Percentiles rank a stretch among this genome's conserved stretches.
Evolutionary conservation across 345 rosid species (phyloP).

Genomic region (Brassica incana): DNA sequence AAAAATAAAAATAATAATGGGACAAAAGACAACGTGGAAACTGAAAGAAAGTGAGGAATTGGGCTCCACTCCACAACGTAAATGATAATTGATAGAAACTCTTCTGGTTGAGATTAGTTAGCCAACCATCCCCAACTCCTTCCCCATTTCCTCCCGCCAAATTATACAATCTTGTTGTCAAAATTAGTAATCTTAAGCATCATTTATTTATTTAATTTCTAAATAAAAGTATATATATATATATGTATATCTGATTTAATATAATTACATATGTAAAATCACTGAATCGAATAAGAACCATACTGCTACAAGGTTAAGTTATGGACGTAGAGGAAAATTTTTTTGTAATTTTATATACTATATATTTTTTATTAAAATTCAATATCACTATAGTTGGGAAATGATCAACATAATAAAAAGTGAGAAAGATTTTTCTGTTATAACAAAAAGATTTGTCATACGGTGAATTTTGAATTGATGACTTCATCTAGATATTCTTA

Average conservation of each 20-base stretch:
- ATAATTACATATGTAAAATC: background rate
- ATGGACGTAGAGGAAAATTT: background rate
- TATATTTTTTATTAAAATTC: background rate
- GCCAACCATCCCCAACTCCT: slow-evolving; percentile 37
- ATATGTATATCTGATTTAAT: background rate
- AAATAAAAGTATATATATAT: too few species aligned
- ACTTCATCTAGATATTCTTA: slow-evolving; percentile 30
- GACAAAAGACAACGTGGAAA: slow-evolving; percentile 6
- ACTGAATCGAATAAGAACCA: background rate
- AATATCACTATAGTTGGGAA: background rate
- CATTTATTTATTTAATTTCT: background rate
- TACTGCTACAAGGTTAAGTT: background rate
- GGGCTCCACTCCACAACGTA: slow-evolving; percentile 13
- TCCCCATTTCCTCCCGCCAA: slow-evolving; percentile 26
- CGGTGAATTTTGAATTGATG: slow-evolving; percentile 19
- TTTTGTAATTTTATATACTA: background rate
- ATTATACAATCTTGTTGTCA: slow-evolving; percentile 1
- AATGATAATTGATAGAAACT: slow-evolving; percentile 19
- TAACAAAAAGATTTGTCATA: slow-evolving; percentile 21
- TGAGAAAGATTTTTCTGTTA: slow-evolving; percentile 18
- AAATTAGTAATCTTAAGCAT: background rate
- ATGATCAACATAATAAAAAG: background rate
- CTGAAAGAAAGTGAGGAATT: background rate
- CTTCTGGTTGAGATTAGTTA: slow-evolving; percentile 45
- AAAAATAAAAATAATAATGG: background rate